Conservation (phyloP, 2,329 filamentous ascomycete genomes). For the Fusarium nisikadoi region DNA sequence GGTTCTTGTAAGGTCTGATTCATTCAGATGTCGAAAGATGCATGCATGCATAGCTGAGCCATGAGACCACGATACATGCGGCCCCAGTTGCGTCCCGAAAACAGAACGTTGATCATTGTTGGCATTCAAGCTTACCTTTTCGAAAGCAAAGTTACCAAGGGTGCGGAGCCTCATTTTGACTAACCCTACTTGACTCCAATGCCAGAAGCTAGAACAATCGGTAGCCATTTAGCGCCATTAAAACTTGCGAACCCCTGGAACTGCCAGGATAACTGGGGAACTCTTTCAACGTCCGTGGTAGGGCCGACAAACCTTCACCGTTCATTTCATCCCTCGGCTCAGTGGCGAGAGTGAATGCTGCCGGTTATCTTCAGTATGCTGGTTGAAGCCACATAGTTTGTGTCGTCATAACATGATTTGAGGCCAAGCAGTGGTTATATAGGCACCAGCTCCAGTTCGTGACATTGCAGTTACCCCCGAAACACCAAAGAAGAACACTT, state of each 20-base stretch:
- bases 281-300: conserved; percentile 27
- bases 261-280: conserved; percentile 23
- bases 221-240: conserved; percentile 27
- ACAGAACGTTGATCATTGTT: neutral
- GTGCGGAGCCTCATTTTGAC: conserved; percentile 27
- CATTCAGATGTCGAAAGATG: neutral
- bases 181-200: conserved; percentile 19
- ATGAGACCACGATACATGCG: neutral
- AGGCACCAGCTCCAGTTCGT: neutral
- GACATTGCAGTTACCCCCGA: conserved; percentile 18
- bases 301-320: conserved; percentile 26
- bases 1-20: neutral
- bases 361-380: neutral
- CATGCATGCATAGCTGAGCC: neutral
- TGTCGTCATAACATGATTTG: neutral
- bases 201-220: conserved; percentile 26
- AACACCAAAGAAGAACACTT: neutral
- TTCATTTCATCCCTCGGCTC: conserved; percentile 3
- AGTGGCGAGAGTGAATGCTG: neutral
- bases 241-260: conserved; percentile 23
- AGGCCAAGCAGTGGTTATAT: neutral
- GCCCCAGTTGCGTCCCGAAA: neutral
- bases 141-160: neutral
- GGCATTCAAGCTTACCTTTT: conserved; percentile 14
- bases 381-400: neutral